phyloP scores from a whole-genome alignment of 1,139 yeast species.

The Groenewaldozyma sp. region DNA sequence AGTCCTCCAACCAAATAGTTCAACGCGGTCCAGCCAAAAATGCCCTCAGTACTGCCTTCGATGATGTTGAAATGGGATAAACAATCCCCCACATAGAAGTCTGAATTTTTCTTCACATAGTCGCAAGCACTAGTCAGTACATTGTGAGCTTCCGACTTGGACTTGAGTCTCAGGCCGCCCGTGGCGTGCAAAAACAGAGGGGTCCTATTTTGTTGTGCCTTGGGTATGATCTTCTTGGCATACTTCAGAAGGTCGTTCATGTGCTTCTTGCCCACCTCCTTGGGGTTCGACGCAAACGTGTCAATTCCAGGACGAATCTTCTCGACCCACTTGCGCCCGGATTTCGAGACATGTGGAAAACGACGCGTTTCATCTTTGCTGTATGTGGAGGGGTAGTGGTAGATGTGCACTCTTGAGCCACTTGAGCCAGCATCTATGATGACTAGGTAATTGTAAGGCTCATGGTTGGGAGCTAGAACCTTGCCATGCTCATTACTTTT shows the following conservation, averaged over 20 bases:
- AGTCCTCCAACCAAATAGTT: conserved; percentile 59
- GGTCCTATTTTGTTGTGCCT: conserved; percentile 56
- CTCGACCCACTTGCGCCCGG: conserved; percentile 46
- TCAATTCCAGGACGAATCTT: conserved; percentile 64
- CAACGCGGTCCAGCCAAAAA: conserved; percentile 74
- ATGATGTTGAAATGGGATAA: conserved; percentile 52
- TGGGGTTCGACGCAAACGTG: conserved; percentile 40
- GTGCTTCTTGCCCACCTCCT: conserved; percentile 47
- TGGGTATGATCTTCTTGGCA: conserved; percentile 53
- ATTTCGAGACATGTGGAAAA: conserved; percentile 37
- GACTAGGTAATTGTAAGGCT: conserved; percentile 35
- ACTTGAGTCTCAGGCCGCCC: conserved; percentile 67
- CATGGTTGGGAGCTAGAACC: conserved; percentile 11
- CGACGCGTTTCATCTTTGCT: conserved; percentile 17
- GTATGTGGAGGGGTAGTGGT: conserved; percentile 49
- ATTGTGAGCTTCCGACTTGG: conserved; percentile 42
- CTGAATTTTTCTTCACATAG: conserved; percentile 43
- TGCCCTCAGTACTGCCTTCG: conserved; percentile 70
- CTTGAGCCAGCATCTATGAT: conserved; percentile 78
- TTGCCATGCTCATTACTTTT: conserved; percentile 9
- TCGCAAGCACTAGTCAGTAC: conserved; percentile 48
- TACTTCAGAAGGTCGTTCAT: conserved; percentile 43
- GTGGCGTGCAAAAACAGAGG: conserved; percentile 75
- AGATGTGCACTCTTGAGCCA: conserved; percentile 69
- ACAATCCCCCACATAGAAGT: conserved; percentile 48